Percentiles rank a stretch among this genome's conserved stretches.
These are phyloP conservation scores for Beauveria varroae DNA, from an alignment of 2,329 filamentous ascomycete genomes.

Conservation along the genomic window DNA sequence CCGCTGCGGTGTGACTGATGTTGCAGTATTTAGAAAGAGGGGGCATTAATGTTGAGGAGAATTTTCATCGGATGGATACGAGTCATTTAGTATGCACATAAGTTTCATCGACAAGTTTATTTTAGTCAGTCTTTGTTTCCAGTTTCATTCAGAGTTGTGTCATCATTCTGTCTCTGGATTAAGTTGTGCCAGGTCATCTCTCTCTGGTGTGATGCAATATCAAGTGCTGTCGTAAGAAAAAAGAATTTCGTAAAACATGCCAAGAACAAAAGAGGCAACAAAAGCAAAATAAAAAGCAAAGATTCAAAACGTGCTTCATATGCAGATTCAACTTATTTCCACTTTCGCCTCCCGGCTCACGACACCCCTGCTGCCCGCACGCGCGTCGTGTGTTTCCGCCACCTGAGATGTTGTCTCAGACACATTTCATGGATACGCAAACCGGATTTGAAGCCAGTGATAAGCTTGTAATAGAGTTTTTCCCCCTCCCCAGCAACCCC, in stretches of 20 bases:
- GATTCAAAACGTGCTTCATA: not conserved
- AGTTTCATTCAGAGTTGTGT: not conserved
- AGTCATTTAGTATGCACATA: not conserved
- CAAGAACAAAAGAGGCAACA: not conserved
- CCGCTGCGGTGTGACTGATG: too few species aligned
- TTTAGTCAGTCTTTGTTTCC: not conserved
- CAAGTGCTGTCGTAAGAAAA: too few species aligned
- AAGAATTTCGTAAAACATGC: not conserved
- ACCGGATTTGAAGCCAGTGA: too few species aligned
- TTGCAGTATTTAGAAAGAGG: not conserved
- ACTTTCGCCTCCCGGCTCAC: not conserved
- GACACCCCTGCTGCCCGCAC: not conserved
- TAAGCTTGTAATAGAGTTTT: slow-evolving; percentile 10
- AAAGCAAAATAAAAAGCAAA: not conserved
- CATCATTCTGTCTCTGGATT: not conserved
- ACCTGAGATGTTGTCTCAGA: slow-evolving; percentile 1
- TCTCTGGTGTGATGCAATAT: too few species aligned
- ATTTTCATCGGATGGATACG: not conserved
- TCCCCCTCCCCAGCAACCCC: not conserved
- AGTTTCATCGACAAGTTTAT: not conserved
- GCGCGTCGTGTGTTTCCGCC: not conserved
- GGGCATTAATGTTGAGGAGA: not conserved
- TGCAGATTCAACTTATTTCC: not conserved
- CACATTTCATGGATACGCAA: not conserved
- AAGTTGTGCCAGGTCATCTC: not conserved